phyloP scores from a whole-genome alignment of 305 asterid genomes.

The Coffea humblotiana region DNA sequence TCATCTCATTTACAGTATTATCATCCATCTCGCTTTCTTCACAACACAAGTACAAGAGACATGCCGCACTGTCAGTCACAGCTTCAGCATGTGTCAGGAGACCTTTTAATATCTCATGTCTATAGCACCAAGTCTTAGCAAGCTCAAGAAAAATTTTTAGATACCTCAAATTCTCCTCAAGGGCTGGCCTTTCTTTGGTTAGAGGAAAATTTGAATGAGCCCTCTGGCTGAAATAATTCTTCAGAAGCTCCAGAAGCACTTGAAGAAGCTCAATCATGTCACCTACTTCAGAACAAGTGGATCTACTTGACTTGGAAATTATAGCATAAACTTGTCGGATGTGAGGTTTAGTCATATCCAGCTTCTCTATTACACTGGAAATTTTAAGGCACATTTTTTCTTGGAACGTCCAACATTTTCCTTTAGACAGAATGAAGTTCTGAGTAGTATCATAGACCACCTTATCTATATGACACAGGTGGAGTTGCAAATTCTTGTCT shows the following conservation, averaged over 20 bases:
- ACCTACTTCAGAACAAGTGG: neutral
- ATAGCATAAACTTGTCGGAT: neutral
- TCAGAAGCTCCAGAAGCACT: neutral
- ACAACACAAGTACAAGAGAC: neutral
- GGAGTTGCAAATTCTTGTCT: neutral
- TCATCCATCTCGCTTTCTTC: neutral
- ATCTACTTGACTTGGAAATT: neutral
- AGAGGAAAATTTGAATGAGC: neutral
- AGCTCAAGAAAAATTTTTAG: neutral
- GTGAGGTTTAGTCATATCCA: neutral
- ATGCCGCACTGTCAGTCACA: neutral
- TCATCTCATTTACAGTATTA: neutral
- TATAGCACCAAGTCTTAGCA: neutral
- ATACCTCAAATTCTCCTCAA: neutral
- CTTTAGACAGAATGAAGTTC: neutral
- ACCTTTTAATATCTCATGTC: neutral
- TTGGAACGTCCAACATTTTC: neutral
- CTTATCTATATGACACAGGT: neutral
- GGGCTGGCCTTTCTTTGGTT: neutral
- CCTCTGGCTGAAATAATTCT: neutral
- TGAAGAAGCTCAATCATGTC: neutral
- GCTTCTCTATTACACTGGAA: neutral
- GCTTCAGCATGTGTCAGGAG: neutral
- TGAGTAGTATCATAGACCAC: no score
- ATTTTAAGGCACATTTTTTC: neutral